Percentiles rank a stretch among this genome's conserved stretches.
Evolutionary conservation across 352 stramenopile species (phyloP).

Genomic region (Poterioochromonas sp.): DNA sequence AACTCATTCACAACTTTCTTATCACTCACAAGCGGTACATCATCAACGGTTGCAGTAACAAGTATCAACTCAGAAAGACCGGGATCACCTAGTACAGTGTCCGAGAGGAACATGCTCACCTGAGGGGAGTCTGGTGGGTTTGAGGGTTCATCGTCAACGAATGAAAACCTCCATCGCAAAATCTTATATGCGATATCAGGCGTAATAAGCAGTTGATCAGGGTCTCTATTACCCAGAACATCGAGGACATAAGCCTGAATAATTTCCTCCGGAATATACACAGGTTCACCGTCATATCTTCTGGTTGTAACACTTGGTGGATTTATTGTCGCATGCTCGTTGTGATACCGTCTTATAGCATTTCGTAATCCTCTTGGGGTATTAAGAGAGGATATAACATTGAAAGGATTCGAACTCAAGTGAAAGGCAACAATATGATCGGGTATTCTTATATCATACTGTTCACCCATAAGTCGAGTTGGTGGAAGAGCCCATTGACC

Average conservation of each 20-base stretch:
- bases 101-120: slow-evolving; percentile 33
- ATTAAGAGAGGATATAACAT: slow-evolving; percentile 34
- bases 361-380: slow-evolving; percentile 31
- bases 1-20: slow-evolving; percentile 31
- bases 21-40: slow-evolving; percentile 32
- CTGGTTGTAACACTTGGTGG: slow-evolving; percentile 34
- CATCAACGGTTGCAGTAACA: slow-evolving; percentile 29
- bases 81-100: slow-evolving; percentile 31
- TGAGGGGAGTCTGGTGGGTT: slow-evolving; percentile 30
- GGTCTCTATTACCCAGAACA: slow-evolving; percentile 31
- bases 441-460: slow-evolving; percentile 34
- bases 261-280: slow-evolving; percentile 29
- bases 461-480: slow-evolving; percentile 32
- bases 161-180: slow-evolving; percentile 34
- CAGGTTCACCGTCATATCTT: slow-evolving; percentile 28
- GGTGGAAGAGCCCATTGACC: slow-evolving; percentile 33
- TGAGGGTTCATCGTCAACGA: slow-evolving; percentile 33
- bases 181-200: slow-evolving; percentile 34
- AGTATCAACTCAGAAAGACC: slow-evolving; percentile 33
- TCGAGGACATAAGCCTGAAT: slow-evolving; percentile 30
- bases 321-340: slow-evolving; percentile 29
- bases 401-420: slow-evolving; percentile 32
- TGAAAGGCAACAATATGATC: slow-evolving; percentile 33
- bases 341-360: slow-evolving; percentile 33
- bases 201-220: slow-evolving; percentile 32